Base-by-base conservation (phyloP, 2,329 filamentous ascomycete genomes). In the Fusarium sp. region DNA sequence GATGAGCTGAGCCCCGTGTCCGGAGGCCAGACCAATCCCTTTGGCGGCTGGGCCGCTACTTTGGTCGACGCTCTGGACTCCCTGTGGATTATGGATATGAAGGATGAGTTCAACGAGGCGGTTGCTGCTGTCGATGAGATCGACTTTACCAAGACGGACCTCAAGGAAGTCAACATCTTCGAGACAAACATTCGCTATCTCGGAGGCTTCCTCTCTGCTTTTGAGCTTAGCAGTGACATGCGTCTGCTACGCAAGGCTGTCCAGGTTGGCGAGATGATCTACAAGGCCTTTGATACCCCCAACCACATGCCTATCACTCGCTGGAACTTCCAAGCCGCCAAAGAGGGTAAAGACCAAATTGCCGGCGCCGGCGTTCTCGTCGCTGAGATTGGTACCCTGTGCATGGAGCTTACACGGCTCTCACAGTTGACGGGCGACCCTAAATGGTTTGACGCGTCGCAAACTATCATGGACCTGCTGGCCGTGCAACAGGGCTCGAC, bases 371-470 rank as follows among this genome's bases (percentile, higher is more conserved):
- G 81, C 0, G 85, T 87, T 6, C 84, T 86, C 16, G 83, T 85
- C 4, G 86, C 86, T 8, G 84, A 84, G 7, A 83, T 85, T 2
- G 93, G 93, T 7, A 93, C 92, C 6, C 84, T 95, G 59, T 92
- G 90, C 1, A 82, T 95, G 66, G 93, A 95, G 76, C 91, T 95
- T 80, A 93, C 92, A 16, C 87, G 92, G 18, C 83, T 95, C 58
- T 92, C 92, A 3, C 93, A 95, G 79, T 82, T 95, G 68, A 95
- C 93, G 0, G 90, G 90, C 34, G 87, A 95, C 69, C 83, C 88
- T 20, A 94, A 93, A 76, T 95, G 94, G 83, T 94, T 92, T 79
- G 92, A 93, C 79, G 93, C 92, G 7, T 87, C 93, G 69, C 88
- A 91, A 34, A 87, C 89, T 7, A 89, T 95, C 62, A 94, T 92